These are phyloP conservation scores for Eleusine indica DNA, from an alignment of 176 grass and related monocot genomes.

Conservation along the genomic window DNA sequence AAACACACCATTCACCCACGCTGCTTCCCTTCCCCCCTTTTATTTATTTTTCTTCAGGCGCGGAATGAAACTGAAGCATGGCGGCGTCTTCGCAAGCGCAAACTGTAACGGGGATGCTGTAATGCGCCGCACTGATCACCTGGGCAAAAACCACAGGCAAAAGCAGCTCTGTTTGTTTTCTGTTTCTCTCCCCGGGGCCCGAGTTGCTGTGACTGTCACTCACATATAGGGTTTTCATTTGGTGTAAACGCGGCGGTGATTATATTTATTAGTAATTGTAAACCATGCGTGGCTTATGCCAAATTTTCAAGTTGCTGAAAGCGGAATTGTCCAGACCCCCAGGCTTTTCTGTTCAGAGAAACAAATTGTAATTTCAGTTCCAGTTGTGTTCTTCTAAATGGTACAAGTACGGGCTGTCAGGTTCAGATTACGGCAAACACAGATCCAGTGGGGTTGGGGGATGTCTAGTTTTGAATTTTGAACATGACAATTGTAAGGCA, in stretches of 20 bases:
- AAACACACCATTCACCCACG: no score
- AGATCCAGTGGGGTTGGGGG: background rate
- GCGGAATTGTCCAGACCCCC: background rate
- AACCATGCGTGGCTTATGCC: background rate
- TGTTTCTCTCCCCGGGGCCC: conserved; percentile 8
- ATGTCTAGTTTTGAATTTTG: conserved; percentile 27
- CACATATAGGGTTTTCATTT: conserved; percentile 11
- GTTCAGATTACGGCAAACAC: conserved; percentile 34
- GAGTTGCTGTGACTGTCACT: background rate
- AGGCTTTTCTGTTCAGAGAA: background rate
- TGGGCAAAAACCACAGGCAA: background rate
- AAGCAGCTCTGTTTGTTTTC: conserved; percentile 22
- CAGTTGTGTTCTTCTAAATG: conserved; percentile 16
- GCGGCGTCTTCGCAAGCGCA: background rate
- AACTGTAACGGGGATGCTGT: background rate
- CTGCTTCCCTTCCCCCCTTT: no score
- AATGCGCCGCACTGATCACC: background rate
- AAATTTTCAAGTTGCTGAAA: background rate
- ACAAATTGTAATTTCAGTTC: background rate
- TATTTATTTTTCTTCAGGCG: background rate
- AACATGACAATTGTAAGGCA: background rate
- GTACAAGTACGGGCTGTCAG: conserved; percentile 36
- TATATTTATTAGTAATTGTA: background rate
- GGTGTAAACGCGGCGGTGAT: background rate
- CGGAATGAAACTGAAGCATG: background rate